phyloP scores from a whole-genome alignment of 2,329 filamentous ascomycete genomes.

The Knufia fluminis region DNA sequence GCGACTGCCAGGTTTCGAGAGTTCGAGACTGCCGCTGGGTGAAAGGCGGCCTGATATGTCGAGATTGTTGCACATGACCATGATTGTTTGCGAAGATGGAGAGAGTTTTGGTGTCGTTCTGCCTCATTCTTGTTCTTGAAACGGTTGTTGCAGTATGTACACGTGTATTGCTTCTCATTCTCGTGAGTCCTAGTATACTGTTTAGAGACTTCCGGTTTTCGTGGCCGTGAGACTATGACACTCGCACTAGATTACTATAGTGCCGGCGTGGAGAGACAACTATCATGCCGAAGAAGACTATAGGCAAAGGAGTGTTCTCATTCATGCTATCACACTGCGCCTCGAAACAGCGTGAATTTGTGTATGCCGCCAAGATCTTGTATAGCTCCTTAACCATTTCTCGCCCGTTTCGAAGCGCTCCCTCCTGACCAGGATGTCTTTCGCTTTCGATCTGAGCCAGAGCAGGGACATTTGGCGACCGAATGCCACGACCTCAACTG shows the following conservation, averaged over 20 bases:
- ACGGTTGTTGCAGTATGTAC: conserved; percentile 81
- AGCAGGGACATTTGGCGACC: neutral
- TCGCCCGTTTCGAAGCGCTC: neutral
- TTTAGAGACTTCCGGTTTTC: neutral
- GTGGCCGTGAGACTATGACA: neutral
- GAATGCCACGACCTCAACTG: conserved; percentile 2
- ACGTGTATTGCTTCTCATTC: conserved; percentile 93
- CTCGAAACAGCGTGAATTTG: too few species aligned
- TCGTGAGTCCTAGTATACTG: conserved; percentile 60
- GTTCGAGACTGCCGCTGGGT: conserved; percentile 54
- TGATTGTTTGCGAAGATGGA: conserved; percentile 84
- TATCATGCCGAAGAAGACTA: conserved; percentile 1
- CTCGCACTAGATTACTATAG: neutral
- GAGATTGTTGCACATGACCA: conserved; percentile 89
- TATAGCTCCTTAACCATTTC: neutral
- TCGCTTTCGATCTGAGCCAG: neutral
- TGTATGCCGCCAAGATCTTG: too few species aligned
- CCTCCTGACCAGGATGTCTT: neutral
- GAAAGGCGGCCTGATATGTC: conserved; percentile 72
- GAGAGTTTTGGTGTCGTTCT: conserved; percentile 88
- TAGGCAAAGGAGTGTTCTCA: neutral
- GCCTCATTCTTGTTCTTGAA: conserved; percentile 99
- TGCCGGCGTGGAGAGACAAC: neutral
- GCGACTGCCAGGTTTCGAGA: conserved; percentile 42
- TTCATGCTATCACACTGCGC: neutral